Percentiles rank a stretch among this genome's conserved stretches.
Evolutionary conservation across 768 basidiomycete genomes (phyloP).

Genomic region (Strobilomyces echinocephalus): DNA sequence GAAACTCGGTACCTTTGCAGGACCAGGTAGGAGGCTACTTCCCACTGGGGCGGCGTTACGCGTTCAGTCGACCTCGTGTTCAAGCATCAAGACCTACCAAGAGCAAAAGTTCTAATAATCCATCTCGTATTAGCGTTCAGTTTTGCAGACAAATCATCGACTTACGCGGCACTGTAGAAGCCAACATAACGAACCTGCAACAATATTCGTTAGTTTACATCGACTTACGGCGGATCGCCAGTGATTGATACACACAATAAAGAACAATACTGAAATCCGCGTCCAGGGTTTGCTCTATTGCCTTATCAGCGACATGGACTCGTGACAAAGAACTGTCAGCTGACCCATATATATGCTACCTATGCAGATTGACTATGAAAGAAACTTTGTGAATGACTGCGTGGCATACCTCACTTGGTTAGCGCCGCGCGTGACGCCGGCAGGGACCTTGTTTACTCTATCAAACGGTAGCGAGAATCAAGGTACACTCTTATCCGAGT

Average conservation of each 20-base stretch:
- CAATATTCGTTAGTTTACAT: no score
- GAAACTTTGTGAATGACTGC: no score
- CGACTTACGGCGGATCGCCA: no score
- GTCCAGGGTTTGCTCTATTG: conserved; percentile 7
- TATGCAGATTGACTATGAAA: neutral
- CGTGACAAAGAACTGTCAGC: neutral
- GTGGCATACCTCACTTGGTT: no score
- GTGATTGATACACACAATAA: conserved; percentile 1
- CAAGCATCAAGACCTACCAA: neutral
- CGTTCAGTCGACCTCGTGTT: no score
- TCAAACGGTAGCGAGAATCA: no score
- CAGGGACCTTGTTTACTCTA: no score
- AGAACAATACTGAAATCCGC: conserved; percentile 4
- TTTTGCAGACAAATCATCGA: neutral
- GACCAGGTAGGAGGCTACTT: conserved; percentile 4
- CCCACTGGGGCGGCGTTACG: neutral
- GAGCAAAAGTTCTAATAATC: neutral
- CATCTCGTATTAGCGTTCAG: no score
- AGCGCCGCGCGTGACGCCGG: no score
- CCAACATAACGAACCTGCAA: conserved; percentile 7
- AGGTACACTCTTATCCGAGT: no score
- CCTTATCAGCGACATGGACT: neutral
- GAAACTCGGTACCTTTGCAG: neutral
- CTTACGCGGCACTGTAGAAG: neutral
- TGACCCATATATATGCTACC: conserved; percentile 12